Conservation (phyloP, 768 basidiomycete species). For the Gelatoporia subvermispora region DNA sequence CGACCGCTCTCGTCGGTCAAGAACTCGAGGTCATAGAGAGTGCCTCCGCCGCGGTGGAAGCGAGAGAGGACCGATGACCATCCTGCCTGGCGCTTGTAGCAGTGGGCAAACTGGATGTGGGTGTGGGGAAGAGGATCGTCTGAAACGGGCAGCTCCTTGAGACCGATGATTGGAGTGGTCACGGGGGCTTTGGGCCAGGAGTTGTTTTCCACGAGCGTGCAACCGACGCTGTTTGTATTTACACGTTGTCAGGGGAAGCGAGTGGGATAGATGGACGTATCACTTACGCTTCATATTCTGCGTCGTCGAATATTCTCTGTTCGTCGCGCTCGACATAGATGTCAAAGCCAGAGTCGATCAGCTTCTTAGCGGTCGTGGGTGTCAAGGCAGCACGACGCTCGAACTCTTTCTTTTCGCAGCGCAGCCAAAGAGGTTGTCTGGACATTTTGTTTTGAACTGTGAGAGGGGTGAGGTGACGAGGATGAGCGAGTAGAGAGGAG, state of each 20-base stretch:
- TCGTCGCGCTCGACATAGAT: slow-evolving; percentile 90
- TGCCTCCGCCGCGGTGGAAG: slow-evolving; percentile 79
- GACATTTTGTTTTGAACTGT: slow-evolving; percentile 38
- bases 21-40: slow-evolving; percentile 94
- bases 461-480: background rate
- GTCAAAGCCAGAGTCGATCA: slow-evolving; percentile 86
- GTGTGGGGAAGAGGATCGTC: slow-evolving; percentile 83
- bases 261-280: background rate
- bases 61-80: slow-evolving; percentile 85
- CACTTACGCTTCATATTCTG: slow-evolving; percentile 87
- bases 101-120: slow-evolving; percentile 98
- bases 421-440: slow-evolving; percentile 71
- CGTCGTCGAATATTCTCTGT: slow-evolving; percentile 90
- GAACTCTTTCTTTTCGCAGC: slow-evolving; percentile 95
- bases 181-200: slow-evolving; percentile 82
- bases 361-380: slow-evolving; percentile 81
- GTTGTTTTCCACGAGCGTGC: slow-evolving; percentile 81
- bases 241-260: slow-evolving; percentile 1
- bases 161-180: slow-evolving; percentile 78
- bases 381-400: slow-evolving; percentile 92
- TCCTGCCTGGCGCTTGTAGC: slow-evolving; percentile 93
- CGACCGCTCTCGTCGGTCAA: slow-evolving; percentile 78
- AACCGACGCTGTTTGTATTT: slow-evolving; percentile 75
- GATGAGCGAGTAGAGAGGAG: background rate
- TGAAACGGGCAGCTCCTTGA: slow-evolving; percentile 92